Evolutionary conservation across 306 rosid species (phyloP), one percentile per base, ranked within the genome.

Genomic region (Prunus mume): DNA sequence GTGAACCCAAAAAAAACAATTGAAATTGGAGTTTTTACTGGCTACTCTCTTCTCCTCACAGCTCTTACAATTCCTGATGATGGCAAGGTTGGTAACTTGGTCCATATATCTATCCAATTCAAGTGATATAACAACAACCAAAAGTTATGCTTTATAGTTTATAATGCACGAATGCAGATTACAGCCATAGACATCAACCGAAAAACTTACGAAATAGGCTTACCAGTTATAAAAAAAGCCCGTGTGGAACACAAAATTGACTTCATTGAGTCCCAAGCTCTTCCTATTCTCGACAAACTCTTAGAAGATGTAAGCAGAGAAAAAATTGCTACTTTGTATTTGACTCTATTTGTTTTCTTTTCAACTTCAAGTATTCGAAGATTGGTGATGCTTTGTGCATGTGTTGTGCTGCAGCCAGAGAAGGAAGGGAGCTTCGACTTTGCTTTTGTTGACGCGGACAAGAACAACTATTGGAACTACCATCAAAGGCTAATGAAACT

Each of bases 41-140:
- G 91, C 56, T 88, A 91, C 72, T 87, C 93, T 68, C 91, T 87
- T 82, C 96, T 88, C 73, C 90, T 87, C 78, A 88, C 91, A 0
- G 93, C 93, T 68, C 90, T 88, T 52, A 54, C 72, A 46, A 87
- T 85, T 69, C 91, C 91, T 17, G 24, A 75, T 19, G 86, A 85
- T 75, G 96, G 91, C 80, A 86, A 88, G 70, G 79, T 79, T 78
- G 41, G 41, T 34, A 34, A 34, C 41, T 34, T 34, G 43, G 43
- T 38, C 43, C 43, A 38, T 38, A 38, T 38, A 38, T 7, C 41
- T 34, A 6, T 34, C 43, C 43, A 38, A 38, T 38, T 38, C 43
- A 7, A 7, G 9, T 38, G 43, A 38, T 6, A 38, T 38, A 34
- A 34, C 41, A 34, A 34, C 38, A 38, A 38, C 18, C 14, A 49